Evolutionary conservation across 345 rosid genomes (phyloP).

Genomic region (Acer negundo): DNA sequence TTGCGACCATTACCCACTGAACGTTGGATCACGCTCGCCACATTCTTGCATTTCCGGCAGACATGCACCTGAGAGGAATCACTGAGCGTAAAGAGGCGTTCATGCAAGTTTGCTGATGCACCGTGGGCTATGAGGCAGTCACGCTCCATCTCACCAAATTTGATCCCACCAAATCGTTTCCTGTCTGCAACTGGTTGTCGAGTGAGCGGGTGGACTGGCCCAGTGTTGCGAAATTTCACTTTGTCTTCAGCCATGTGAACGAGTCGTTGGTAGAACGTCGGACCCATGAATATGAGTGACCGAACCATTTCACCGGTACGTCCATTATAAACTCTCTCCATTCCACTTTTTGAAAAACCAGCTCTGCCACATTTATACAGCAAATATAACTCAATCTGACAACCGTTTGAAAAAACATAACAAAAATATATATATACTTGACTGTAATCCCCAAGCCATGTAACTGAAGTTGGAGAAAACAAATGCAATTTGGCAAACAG

Average conservation of each 20-base stretch:
- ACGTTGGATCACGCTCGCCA: conserved; percentile 73
- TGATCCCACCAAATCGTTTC: conserved; percentile 82
- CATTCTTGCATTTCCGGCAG: conserved; percentile 59
- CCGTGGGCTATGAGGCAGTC: conserved; percentile 92
- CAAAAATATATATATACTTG: neutral
- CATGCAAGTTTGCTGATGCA: conserved; percentile 79
- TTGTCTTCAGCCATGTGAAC: conserved; percentile 92
- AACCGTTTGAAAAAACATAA: neutral
- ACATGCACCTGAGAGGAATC: conserved; percentile 80
- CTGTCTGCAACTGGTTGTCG: conserved; percentile 89
- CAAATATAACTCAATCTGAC: neutral
- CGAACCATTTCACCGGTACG: conserved; percentile 73
- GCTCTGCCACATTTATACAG: conserved; percentile 48
- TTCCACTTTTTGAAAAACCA: conserved; percentile 92
- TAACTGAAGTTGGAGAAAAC: neutral
- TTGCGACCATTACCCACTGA: conserved; percentile 53
- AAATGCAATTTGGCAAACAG: neutral
- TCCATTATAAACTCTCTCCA: conserved; percentile 77
- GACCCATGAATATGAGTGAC: conserved; percentile 81
- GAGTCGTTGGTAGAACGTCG: conserved; percentile 85
- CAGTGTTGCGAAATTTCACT: conserved; percentile 89
- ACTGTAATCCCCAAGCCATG: neutral
- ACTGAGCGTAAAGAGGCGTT: conserved; percentile 77
- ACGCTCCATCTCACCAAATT: conserved; percentile 92
- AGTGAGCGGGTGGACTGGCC: conserved; percentile 91